phyloP scores from a whole-genome alignment of 495 filamentous ascomycete species.

The Penicillium turbatum region DNA sequence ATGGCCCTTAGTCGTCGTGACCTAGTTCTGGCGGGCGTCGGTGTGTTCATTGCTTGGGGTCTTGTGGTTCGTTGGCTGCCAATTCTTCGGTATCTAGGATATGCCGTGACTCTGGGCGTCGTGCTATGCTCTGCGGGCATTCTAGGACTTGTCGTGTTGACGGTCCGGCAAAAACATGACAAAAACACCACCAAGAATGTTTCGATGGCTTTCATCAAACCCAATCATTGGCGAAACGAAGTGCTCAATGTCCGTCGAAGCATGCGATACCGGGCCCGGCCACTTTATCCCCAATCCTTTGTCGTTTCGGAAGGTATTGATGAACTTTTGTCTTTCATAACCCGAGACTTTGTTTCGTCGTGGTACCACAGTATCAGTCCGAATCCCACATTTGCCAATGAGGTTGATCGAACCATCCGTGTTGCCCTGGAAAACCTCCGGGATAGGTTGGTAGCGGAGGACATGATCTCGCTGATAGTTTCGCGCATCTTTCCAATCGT shows the following conservation, averaged over 20 bases:
- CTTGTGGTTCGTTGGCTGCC: constrained; percentile 76
- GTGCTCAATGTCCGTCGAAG: constrained; percentile 52
- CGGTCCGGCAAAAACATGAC: constrained; percentile 47
- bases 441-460: constrained; percentile 63
- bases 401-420: constrained; percentile 77
- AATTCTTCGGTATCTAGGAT: constrained; percentile 70
- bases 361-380: constrained; percentile 89
- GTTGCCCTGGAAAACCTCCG: constrained; percentile 65
- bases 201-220: constrained; percentile 56
- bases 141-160: constrained; percentile 55
- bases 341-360: constrained; percentile 78
- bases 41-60: constrained; percentile 80
- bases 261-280: constrained; percentile 46
- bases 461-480: constrained; percentile 75
- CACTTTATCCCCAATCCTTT: constrained; percentile 74
- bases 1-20: constrained; percentile 80
- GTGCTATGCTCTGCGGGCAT: constrained; percentile 50
- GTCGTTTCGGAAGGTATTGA: constrained; percentile 78
- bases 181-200: constrained; percentile 28
- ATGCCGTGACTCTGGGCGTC: constrained; percentile 68
- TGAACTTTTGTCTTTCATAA: constrained; percentile 68
- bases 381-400: constrained; percentile 72
- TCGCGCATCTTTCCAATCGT: constrained; percentile 81
- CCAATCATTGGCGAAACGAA: constrained; percentile 65
- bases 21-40: constrained; percentile 63